Evolutionary conservation across 495 filamentous ascomycete genomes (phyloP), one percentile per base, ranked within the genome.

Genomic region (Jackrogersella minutella): DNA sequence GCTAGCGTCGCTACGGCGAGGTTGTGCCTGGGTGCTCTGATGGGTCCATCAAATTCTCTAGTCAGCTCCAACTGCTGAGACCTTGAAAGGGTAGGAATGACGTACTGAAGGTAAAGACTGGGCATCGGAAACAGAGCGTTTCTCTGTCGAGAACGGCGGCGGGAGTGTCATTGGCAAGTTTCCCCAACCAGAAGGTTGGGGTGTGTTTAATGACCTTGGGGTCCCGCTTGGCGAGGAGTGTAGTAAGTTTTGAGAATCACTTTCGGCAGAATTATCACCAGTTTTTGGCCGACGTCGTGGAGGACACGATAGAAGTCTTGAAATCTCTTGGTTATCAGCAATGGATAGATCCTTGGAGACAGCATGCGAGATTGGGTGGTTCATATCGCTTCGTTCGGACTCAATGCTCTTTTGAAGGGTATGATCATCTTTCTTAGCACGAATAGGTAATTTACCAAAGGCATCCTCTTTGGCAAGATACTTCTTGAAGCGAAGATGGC

Each of bases 41-140:
- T 49, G 58, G 17, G 54, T 36, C 68, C 73, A 57, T 34, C 44
- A 36, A 16, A 21, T 31, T 30, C 44, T 76, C 77, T 54, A 67
- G 69, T 74, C 28, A 74, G 50, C 34, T 51, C 31, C n/a, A n/a
- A n/a, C n/a, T 19, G 22, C 22, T n/a, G 6, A 39, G n/a, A 7
- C n/a, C 47, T 39, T 41, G 10, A n/a, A 43, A 16, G 14, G 47
- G 36, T 36, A 19, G 30, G 3, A 13, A 14, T 21, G 33, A 60
- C 67, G 19, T n/a, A 74, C 72, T 31, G 43, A 85, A 78, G 77
- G 80, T 81, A 57, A 81, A 81, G 71, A 79, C 74, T 60, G 84
- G 73, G 43, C 81, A 78, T 74, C 82, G 76, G 76, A 87, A 78
- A 75, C 79, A 74, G 17, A 81, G 81, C 50, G 82, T 81, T 46